A percentile compares a stretch with the other conserved stretches of the same genome.
Conservation (phyloP, 208 protist genomes). For the Wallacemonas sp. region DNA sequence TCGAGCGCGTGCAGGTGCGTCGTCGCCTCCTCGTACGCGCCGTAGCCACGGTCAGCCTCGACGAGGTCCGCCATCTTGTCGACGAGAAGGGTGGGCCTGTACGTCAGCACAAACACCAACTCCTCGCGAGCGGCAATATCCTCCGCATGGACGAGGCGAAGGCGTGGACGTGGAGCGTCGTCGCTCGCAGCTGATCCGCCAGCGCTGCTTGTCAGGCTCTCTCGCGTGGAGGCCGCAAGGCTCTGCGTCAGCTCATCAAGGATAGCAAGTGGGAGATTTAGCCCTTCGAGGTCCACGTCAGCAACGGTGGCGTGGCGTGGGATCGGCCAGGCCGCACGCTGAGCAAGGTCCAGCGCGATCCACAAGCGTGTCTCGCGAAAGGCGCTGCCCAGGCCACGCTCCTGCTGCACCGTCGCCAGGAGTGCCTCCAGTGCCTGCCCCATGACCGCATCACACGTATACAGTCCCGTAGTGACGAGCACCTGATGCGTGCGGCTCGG, state of each 20-base stretch:
- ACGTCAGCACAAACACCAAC: constrained; percentile 24
- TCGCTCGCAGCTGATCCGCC: too few relatives aligned
- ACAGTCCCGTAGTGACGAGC: constrained; percentile 13
- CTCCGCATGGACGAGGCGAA: constrained; percentile 19
- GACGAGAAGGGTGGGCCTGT: constrained; percentile 18
- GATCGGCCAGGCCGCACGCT: neutral
- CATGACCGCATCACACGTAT: neutral
- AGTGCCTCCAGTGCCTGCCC: constrained; percentile 23
- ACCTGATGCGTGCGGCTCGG: constrained; percentile 30
- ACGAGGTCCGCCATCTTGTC: neutral
- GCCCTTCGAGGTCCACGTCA: neutral
- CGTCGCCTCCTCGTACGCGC: neutral
- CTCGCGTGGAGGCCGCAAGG: neutral
- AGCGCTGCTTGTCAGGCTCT: too few relatives aligned
- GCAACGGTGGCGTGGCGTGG: neutral
- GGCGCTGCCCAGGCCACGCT: neutral
- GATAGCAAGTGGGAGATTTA: neutral
- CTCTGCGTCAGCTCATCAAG: neutral
- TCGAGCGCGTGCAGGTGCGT: neutral
- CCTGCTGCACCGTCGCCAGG: neutral
- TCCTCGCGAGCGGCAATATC: constrained; percentile 16
- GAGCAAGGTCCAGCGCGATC: neutral
- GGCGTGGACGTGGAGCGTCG: neutral
- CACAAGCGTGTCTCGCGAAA: neutral
- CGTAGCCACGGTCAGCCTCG: neutral